phyloP scores from a whole-genome alignment of 176 grass and related monocot genomes.

The Melocanna baccifera region DNA sequence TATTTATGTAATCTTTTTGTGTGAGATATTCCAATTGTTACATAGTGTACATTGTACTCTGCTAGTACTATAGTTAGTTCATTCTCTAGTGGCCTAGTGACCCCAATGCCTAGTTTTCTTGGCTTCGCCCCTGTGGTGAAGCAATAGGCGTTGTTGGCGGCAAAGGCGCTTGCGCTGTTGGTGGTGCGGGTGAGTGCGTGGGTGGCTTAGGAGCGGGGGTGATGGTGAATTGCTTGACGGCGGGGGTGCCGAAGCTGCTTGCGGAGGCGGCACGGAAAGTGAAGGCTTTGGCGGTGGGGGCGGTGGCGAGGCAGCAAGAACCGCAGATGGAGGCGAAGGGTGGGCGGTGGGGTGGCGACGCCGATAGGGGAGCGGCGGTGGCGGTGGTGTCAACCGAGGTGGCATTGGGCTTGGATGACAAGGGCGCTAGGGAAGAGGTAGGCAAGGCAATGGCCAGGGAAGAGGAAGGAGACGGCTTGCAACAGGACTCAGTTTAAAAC shows the following conservation, averaged over 20 bases:
- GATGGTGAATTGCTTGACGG: background rate
- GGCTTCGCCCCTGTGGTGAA: too few species aligned
- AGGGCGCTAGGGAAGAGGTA: slow-evolving; percentile 24
- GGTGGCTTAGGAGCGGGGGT: slow-evolving; percentile 1
- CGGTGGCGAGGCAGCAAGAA: background rate
- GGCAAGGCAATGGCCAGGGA: background rate
- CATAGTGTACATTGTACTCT: too few species aligned
- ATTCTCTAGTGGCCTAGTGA: too few species aligned
- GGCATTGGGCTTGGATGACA: slow-evolving; percentile 35
- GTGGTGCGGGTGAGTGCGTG: background rate
- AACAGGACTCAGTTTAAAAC: too few species aligned
- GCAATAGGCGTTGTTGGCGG: slow-evolving; percentile 9
- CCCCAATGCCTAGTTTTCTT: too few species aligned
- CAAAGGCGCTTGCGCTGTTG: background rate
- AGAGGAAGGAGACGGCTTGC: slow-evolving; percentile 31
- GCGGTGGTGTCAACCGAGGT: slow-evolving; percentile 25
- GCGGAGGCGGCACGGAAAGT: background rate
- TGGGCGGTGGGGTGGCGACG: background rate
- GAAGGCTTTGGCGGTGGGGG: slow-evolving; percentile 32
- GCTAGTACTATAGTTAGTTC: too few species aligned
- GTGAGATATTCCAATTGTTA: too few species aligned
- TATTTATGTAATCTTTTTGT: too few species aligned
- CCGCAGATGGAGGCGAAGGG: background rate
- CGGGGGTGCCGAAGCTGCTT: slow-evolving; percentile 5
- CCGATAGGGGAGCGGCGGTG: background rate